Evolutionary conservation across 2,329 filamentous ascomycete genomes (phyloP), one percentile per base, ranked within the genome.

Genomic region (Venturia aucupariae): DNA sequence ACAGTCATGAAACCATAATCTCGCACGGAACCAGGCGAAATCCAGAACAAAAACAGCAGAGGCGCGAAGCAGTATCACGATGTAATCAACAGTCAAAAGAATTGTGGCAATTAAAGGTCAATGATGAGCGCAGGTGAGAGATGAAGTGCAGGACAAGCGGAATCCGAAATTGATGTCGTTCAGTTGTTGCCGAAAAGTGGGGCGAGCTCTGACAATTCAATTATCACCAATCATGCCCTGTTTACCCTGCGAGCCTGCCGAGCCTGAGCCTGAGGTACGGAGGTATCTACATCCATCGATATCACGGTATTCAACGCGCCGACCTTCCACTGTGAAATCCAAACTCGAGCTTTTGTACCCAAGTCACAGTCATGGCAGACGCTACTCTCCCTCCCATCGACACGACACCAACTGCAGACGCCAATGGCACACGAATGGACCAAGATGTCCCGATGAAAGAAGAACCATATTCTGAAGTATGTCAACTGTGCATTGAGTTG

Each of bases 401-500:
- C 27, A 24, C 32, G 30, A 24, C 61, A 48, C 27, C 61, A 27
- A 24, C 38, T 7, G 7, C 61, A 51, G 44, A 42, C n/a, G 27
- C 42, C 41, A 62, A 51, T 51, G 61, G 61, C 32, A 42, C 61
- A 19, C 24, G 2, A 5, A n/a, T 27, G 24, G 35, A 62, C 19
- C 42, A 32, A 54, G 61, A 62, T 42, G 42, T 62, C 22, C 35
- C 51, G 35, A 62, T 62, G 61, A 62, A 62, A 42, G 61, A 62
- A 13, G 61, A 62, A 35, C 41, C 61, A 24, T 38, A 30, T 38
- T 27, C 61, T n/a, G 61, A 62, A 39, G 61, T 62, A 54, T 27
- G 35, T 60, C 22, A 15, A n/a, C 1, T 13, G n/a, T n/a, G 19
- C 22, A 24, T 51, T 15, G 46, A 27, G 22, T 41, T 4, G 13